A percentile compares a stretch with the other conserved stretches of the same genome.
Evolutionary conservation across 2,329 filamentous ascomycete genomes (phyloP).

Genomic region (Parastagonospora nodorum): DNA sequence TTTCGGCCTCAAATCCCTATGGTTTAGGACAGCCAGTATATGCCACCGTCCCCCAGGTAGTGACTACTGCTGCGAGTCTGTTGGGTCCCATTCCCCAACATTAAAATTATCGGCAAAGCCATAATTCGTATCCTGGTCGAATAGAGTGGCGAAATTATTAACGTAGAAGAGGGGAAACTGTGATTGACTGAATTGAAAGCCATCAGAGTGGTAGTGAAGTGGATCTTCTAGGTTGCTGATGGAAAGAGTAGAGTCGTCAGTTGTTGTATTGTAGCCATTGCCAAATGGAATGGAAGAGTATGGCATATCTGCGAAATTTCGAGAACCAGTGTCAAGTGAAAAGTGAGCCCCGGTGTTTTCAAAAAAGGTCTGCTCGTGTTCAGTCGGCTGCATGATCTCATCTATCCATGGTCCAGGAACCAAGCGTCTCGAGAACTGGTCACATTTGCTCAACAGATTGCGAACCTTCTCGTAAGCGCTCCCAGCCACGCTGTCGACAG

Average conservation of each 20-base stretch:
- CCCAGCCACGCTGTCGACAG: slow-evolving; percentile 30
- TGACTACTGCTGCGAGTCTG: neutral
- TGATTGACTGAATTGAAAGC: neutral
- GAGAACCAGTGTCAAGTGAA: too few relatives aligned
- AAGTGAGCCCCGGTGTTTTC: neutral
- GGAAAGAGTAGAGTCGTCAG: neutral
- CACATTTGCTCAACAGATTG: slow-evolving; percentile 9
- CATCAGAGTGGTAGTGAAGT: neutral
- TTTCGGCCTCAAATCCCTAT: neutral
- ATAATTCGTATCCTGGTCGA: neutral
- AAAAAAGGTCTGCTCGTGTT: neutral
- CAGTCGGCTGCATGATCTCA: neutral
- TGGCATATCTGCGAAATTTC: too few relatives aligned
- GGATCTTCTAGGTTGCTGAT: neutral
- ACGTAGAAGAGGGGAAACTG: neutral
- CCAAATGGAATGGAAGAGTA: too few relatives aligned
- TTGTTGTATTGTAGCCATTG: neutral
- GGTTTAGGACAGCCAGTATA: too few relatives aligned
- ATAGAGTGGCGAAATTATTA: neutral
- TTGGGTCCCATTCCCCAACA: neutral
- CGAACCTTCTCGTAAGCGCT: slow-evolving; percentile 31
- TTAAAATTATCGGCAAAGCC: neutral
- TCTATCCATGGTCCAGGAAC: neutral
- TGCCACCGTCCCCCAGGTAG: neutral
- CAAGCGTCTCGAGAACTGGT: neutral